Evolutionary conservation across 1,139 yeast species (phyloP).

Genomic region (Yamadazyma triangularis): DNA sequence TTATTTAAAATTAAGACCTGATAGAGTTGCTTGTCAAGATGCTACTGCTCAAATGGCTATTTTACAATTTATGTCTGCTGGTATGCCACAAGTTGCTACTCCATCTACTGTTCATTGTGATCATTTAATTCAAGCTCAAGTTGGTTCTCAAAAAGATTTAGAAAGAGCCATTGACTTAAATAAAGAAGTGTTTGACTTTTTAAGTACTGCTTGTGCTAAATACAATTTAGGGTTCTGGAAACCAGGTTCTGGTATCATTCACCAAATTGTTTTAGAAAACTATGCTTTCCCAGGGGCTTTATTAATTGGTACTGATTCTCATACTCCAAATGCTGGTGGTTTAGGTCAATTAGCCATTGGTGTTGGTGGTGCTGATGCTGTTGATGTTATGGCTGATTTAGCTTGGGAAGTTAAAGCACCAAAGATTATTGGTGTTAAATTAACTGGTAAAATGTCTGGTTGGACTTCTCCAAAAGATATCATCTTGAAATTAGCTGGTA

Average conservation of each 20-base stretch:
- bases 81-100: constrained; percentile 89
- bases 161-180: constrained; percentile 88
- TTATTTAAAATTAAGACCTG: constrained; percentile 95
- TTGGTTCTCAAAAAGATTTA: constrained; percentile 90
- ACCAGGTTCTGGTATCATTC: constrained; percentile 99
- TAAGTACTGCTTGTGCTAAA: constrained; percentile 91
- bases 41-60: constrained; percentile 99
- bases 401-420: constrained; percentile 99
- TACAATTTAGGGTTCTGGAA: constrained; percentile 99
- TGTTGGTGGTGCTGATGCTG: constrained; percentile 99
- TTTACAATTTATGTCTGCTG: constrained; percentile 97
- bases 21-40: constrained; percentile 99
- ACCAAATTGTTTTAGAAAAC: constrained; percentile 96
- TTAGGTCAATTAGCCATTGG: constrained; percentile 98
- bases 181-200: constrained; percentile 96
- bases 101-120: constrained; percentile 99
- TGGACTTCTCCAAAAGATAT: constrained; percentile 99
- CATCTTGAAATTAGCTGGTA: constrained; percentile 93
- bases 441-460: constrained; percentile 92
- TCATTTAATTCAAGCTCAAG: constrained; percentile 97
- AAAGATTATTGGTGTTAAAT: constrained; percentile 93
- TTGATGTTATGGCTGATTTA: constrained; percentile 91
- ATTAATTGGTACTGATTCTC: constrained; percentile 97
- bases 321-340: constrained; percentile 99
- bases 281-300: constrained; percentile 98